These are phyloP conservation scores for Flaveria floridana DNA, from an alignment of 140 eudicot species.

Conservation along the genomic window DNA sequence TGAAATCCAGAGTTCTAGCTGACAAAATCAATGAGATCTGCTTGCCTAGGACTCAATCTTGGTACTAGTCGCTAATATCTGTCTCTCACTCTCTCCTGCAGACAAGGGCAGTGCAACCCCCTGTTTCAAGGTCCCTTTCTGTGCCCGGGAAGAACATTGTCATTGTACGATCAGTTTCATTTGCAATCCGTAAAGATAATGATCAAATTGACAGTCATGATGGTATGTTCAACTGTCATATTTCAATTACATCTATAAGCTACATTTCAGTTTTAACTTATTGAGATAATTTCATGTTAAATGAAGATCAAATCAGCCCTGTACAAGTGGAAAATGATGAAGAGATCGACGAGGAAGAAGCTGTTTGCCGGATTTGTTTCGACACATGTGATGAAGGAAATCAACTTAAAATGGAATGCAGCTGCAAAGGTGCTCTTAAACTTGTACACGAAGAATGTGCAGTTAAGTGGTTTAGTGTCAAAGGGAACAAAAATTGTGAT, in stretches of 20 bases:
- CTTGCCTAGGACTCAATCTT: too few relatives aligned
- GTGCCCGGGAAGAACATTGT: constrained; percentile 69
- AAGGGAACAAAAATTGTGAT: constrained; percentile 66
- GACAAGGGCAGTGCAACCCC: constrained; percentile 44
- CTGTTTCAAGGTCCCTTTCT: constrained; percentile 81
- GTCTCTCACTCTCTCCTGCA: constrained; percentile 29
- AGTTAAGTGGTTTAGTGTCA: constrained; percentile 70
- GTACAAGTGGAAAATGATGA: constrained; percentile 53
- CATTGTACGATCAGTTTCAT: constrained; percentile 74
- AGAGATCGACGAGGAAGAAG: constrained; percentile 89
- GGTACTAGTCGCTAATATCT: neutral
- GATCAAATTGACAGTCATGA: constrained; percentile 47
- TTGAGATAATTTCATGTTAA: constrained; percentile 24
- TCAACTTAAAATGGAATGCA: constrained; percentile 75
- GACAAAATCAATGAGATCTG: too few relatives aligned
- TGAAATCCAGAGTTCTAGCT: too few relatives aligned
- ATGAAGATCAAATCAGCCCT: constrained; percentile 48
- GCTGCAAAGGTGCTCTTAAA: constrained; percentile 76
- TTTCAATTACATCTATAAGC: neutral
- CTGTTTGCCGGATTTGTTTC: constrained; percentile 74
- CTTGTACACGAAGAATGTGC: constrained; percentile 78
- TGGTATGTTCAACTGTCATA: constrained; percentile 44
- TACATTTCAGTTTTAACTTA: neutral
- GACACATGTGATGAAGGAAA: constrained; percentile 77
- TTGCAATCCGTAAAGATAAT: constrained; percentile 52